Base-by-base conservation (phyloP, 352 stramenopile species). In the Phytopythium kandeliae region DNA sequence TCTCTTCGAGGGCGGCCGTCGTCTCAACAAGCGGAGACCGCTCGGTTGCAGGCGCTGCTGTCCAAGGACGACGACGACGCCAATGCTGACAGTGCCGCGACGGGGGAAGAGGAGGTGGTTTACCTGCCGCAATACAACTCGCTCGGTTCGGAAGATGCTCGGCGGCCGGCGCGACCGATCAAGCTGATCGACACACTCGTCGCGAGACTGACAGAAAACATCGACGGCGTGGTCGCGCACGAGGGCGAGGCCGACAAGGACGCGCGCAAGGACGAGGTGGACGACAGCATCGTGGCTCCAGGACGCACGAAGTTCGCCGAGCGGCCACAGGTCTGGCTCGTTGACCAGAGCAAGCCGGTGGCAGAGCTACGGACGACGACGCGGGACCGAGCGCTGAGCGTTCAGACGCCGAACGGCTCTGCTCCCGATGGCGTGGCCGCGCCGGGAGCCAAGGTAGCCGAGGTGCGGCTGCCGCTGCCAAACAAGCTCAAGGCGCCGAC, bases 121-220 rank as follows among this genome's bases (percentile, higher is more conserved):
- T 74, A 81, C 33, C 48, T 86, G 2, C 69, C 73, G 9, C 71
- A 78, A 28, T 86, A 77, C 44, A 84, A 85, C 37, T 87, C 76
- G 33, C 57, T 88, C 9, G 77, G 77, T 0, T 85, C 77, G n/a
- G 71, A 77, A 34, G 60, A 83, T 40, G 69, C 65, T 54, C 69
- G 69, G 22, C 67, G 74, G n/a, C 74, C 71, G 2, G 47, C 69
- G 2, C 71, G 74, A 30, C 69, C 84, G 58, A 72, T 60, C 1
- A 69, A 85, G 40, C 36, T 80, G 11, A 60, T 89, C 24, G 74
- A 89, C 26, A 79, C 75, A 10, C 52, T 89, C 25, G 75, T 75
- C 1, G 49, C 53, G 11, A 74, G 67, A 24, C 67, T 86, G 21
- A 86, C 80, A 21, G 67, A 60, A 12, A 63, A 83, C 11, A 76